Conservation (phyloP, 2,329 filamentous ascomycete species). For the Neoscytalidium dimidiatum region DNA sequence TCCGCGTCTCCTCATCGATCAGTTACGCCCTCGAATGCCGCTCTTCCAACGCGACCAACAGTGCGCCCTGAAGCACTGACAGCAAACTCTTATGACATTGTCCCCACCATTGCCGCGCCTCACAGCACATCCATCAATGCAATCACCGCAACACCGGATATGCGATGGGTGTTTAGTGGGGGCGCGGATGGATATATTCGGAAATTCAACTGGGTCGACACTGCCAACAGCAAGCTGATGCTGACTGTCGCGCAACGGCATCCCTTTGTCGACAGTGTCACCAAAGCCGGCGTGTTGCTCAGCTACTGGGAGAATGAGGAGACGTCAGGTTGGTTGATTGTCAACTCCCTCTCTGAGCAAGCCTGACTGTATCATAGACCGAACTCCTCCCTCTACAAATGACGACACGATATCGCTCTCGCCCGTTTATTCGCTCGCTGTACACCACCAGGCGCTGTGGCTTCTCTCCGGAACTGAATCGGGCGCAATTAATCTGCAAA, state of each 20-base stretch:
- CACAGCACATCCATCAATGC: slow-evolving; percentile 96
- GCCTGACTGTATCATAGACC: slow-evolving; percentile 28
- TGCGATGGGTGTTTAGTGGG: slow-evolving; percentile 92
- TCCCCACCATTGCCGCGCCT: slow-evolving; percentile 94
- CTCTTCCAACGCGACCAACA: slow-evolving; percentile 56
- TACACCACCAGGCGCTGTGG: slow-evolving; percentile 89
- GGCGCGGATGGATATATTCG: slow-evolving; percentile 94
- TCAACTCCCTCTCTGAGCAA: neutral
- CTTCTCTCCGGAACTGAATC: slow-evolving; percentile 87
- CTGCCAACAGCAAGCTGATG: slow-evolving; percentile 90
- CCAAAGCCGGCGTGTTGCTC: slow-evolving; percentile 90
- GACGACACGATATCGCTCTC: slow-evolving; percentile 68
- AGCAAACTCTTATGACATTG: slow-evolving; percentile 86
- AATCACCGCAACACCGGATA: slow-evolving; percentile 86
- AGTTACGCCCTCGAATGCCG: slow-evolving; percentile 34
- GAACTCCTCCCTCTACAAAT: slow-evolving; percentile 32
- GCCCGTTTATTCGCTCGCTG: slow-evolving; percentile 90
- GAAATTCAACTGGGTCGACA: slow-evolving; percentile 94
- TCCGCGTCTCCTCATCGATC: slow-evolving; percentile 47
- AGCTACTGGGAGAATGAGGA: slow-evolving; percentile 99
- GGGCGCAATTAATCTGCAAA: slow-evolving; percentile 89
- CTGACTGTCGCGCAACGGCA: slow-evolving; percentile 94
- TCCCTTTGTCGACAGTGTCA: slow-evolving; percentile 95
- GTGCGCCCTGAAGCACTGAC: slow-evolving; percentile 78
- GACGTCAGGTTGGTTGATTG: slow-evolving; percentile 45